phyloP scores from a whole-genome alignment of 129 eudicot species.

The Heracleum sosnowskyi region DNA sequence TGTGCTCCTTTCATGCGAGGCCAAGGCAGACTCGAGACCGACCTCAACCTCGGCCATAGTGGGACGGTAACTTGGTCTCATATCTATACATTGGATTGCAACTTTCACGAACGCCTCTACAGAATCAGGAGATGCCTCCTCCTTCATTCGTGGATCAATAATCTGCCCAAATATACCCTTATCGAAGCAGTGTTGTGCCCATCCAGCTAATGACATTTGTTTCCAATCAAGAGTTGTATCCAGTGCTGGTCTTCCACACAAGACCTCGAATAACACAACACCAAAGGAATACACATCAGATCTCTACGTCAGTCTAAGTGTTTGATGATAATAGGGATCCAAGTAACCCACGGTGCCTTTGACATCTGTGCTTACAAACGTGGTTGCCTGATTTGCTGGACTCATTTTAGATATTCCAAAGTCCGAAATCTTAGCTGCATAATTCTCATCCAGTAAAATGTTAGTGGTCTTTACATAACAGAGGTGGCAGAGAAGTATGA shows the following conservation, averaged over 20 bases:
- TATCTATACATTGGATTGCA: slow-evolving; percentile 17
- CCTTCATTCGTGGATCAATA: no score
- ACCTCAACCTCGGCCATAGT: slow-evolving; percentile 32
- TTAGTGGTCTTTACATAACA: no score
- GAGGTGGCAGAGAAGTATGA: no score
- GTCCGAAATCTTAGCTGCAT: neutral
- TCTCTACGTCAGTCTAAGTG: neutral
- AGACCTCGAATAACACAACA: no score
- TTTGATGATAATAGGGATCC: neutral
- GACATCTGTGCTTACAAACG: neutral
- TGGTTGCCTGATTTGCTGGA: neutral
- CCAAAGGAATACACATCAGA: neutral
- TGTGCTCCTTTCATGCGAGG: neutral
- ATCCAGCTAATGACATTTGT: no score
- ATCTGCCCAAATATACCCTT: no score
- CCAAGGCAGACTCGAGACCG: slow-evolving; percentile 19
- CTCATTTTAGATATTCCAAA: neutral
- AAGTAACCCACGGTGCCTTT: neutral
- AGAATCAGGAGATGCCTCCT: neutral
- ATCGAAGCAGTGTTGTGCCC: no score
- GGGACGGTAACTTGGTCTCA: slow-evolving; percentile 14
- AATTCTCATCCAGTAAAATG: no score
- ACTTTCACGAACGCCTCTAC: slow-evolving; percentile 11
- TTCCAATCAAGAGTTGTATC: no score
- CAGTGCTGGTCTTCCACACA: no score